These are phyloP conservation scores for Termitomyces eurrhizus DNA, from an alignment of 768 basidiomycete genomes.

Conservation along the genomic window DNA sequence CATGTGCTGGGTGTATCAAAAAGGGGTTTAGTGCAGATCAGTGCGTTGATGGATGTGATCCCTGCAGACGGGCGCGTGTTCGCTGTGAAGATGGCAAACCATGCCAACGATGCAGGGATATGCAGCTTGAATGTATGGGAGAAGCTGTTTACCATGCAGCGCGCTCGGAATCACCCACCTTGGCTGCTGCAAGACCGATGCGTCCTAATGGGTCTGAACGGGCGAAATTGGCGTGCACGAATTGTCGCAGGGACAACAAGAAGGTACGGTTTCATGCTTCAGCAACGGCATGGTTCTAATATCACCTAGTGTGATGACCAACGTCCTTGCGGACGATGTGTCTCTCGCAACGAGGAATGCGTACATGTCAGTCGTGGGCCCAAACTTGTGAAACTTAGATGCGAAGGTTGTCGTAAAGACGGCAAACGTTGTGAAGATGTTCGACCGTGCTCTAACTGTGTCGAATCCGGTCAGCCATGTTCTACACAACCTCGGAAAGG, in stretches of 20 bases:
- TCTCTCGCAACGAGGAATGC: constrained; percentile 51
- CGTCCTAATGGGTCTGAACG: constrained; percentile 39
- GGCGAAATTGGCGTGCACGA: constrained; percentile 56
- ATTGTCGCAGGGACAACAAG: constrained; percentile 62
- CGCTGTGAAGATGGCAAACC: constrained; percentile 47
- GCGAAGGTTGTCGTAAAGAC: constrained; percentile 52
- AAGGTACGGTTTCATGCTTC: constrained; percentile 36
- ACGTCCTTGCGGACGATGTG: constrained; percentile 58
- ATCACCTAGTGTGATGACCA: constrained; percentile 53
- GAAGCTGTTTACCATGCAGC: constrained; percentile 26
- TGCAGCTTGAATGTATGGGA: constrained; percentile 48
- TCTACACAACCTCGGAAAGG: constrained; percentile 48
- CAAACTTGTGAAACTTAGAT: constrained; percentile 56
- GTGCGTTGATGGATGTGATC: constrained; percentile 60
- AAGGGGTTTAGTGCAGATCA: constrained; percentile 48
- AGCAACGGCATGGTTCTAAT: constrained; percentile 3
- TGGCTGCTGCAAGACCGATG: constrained; percentile 19
- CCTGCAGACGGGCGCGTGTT: constrained; percentile 54
- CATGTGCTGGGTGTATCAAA: constrained; percentile 55
- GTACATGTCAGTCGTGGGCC: constrained; percentile 52
- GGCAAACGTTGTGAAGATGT: constrained; percentile 59
- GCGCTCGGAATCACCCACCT: constrained; percentile 21
- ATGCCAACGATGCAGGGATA: constrained; percentile 51
- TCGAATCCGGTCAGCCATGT: constrained; percentile 44
- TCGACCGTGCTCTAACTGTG: constrained; percentile 52